These are phyloP conservation scores for Smallanthus sonchifolius DNA, from an alignment of 129 eudicot genomes.

Conservation along the genomic window DNA sequence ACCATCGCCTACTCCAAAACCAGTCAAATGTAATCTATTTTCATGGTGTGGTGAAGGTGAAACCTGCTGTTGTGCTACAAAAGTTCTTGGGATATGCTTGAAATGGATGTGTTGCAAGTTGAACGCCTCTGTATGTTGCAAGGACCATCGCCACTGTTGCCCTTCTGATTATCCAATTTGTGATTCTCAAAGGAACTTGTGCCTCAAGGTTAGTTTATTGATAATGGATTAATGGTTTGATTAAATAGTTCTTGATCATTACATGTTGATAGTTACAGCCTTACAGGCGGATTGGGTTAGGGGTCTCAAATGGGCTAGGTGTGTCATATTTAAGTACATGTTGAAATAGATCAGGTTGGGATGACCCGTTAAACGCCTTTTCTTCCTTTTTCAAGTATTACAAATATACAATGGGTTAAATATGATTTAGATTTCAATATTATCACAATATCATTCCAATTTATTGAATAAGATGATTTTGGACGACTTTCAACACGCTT, in stretches of 20 bases:
- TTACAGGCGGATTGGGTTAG: background rate
- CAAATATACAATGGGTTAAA: background rate
- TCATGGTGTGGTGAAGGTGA: slow-evolving; percentile 66
- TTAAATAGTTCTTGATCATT: background rate
- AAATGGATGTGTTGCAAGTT: slow-evolving; percentile 81
- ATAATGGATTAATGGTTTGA: background rate
- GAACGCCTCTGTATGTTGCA: slow-evolving; percentile 77
- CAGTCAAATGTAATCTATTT: slow-evolving; percentile 60
- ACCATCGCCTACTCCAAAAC: slow-evolving; percentile 67
- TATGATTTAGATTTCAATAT: background rate
- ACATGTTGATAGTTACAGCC: background rate
- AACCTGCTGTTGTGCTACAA: slow-evolving; percentile 76
- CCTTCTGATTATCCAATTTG: slow-evolving; percentile 94
- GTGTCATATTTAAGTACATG: background rate
- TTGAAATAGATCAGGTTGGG: background rate
- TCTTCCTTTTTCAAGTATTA: background rate
- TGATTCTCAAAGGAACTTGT: slow-evolving; percentile 49
- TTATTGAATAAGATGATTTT: background rate
- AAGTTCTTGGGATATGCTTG: slow-evolving; percentile 65
- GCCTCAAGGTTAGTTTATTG: slow-evolving; percentile 70
- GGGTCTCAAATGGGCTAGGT: background rate
- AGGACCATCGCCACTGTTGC: slow-evolving; percentile 73
- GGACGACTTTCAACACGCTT: background rate
- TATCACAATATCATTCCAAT: background rate
- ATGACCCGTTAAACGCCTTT: background rate